Evolutionary conservation across 345 rosid genomes (phyloP), one percentile per base, ranked within the genome.

Genomic region (Eucalyptus tenuipes): DNA sequence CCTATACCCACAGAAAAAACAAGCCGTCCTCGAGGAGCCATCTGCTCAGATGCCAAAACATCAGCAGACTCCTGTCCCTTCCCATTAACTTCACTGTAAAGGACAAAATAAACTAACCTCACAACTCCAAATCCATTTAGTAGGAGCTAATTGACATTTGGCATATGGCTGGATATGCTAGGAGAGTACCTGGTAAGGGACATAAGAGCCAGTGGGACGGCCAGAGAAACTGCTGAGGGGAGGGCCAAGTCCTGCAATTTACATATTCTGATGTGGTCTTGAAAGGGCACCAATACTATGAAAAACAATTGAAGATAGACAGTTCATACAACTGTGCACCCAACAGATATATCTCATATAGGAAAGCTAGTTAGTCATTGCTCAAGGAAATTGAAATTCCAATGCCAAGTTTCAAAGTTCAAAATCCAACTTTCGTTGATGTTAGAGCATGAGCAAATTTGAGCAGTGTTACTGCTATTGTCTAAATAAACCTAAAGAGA

Each of bases 11-110:
- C 97, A 59, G 95, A 87, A 88, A 97, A 95, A 81, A 97, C 99
- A 87, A 97, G 96, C 91, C 92, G 90, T 87, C 99, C 99, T 90
- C 99, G 93, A 66, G 99, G 99, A 92, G 99, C 99, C 95, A 97
- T 94, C 89, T 95, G 95, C 89, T 97, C 99, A 86, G 97, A 91
- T 61, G 99, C 94, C 96, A 97, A 88, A 86, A 95, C 93, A 93
- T 93, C 88, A 82, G 93, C 81, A 55, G 94, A 45, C 84, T 94
- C 95, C 86, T 93, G 96, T 91, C 95, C 97, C 89, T 95, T 96
- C 85, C 96, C 98, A 79, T 95, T 96, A 57, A 94, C 99, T 93
- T 97, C 99, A 88, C 99, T 96, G 97, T 49, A 90, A 49, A 81
- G 90, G 79, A 86, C 64, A 90, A 85, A 80, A 68, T 31, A 86